Percentiles rank a stretch among this genome's conserved stretches.
phyloP scores from a whole-genome alignment of 2,329 filamentous ascomycete genomes.

The Aureobasidium lini region DNA sequence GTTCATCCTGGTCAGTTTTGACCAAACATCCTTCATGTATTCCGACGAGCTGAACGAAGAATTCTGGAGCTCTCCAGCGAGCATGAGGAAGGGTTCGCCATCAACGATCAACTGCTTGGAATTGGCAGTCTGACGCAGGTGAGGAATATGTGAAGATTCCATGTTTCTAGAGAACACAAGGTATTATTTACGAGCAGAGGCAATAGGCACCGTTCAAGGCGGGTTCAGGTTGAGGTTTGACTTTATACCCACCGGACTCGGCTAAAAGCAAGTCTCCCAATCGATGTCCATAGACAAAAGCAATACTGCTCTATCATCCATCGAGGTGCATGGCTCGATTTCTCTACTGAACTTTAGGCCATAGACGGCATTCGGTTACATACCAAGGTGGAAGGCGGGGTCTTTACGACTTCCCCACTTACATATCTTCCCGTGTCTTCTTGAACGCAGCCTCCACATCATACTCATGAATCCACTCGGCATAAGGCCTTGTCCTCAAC shows the following conservation, averaged over 20 bases:
- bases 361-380: no score
- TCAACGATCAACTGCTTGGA: slow-evolving; percentile 36
- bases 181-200: background rate
- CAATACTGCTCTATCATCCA: no score
- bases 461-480: slow-evolving; percentile 25
- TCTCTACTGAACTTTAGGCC: no score
- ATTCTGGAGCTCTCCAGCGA: slow-evolving; percentile 42
- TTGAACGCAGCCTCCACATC: slow-evolving; percentile 19
- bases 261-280: no score
- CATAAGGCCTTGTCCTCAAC: slow-evolving; percentile 19
- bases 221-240: no score
- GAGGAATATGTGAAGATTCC: slow-evolving; percentile 9
- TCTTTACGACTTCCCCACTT: no score
- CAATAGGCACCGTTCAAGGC: no score
- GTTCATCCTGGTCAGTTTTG: slow-evolving; percentile 34
- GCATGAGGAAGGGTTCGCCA: slow-evolving; percentile 38
- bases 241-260: no score
- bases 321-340: no score
- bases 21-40: slow-evolving; percentile 40
- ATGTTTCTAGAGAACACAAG: background rate
- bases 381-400: no score
- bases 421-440: no score
- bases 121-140: slow-evolving; percentile 14
- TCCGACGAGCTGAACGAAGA: slow-evolving; percentile 38
- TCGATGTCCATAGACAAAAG: no score